Percentiles rank a stretch among this genome's conserved stretches.
Evolutionary conservation across 2,329 filamentous ascomycete genomes (phyloP).

Genomic region (Hypoxylon sp.): DNA sequence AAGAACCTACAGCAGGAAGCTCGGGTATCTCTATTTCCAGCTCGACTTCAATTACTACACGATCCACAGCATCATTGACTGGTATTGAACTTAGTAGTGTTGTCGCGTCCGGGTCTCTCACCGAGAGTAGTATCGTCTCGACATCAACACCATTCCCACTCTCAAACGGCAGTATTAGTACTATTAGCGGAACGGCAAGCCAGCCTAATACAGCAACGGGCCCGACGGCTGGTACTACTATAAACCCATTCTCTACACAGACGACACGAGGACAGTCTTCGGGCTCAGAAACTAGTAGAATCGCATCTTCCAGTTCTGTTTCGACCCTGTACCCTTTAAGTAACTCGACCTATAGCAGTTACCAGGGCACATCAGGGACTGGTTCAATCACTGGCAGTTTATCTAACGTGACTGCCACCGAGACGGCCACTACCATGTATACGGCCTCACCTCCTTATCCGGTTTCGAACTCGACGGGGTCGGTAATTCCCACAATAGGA

Average conservation of each 20-base stretch:
- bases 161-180: slow-evolving; percentile 24
- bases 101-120: slow-evolving; percentile 39
- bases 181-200: neutral
- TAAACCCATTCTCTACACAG: neutral
- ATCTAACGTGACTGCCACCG: slow-evolving; percentile 1
- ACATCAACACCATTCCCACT: slow-evolving; percentile 13
- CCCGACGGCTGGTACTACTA: slow-evolving; percentile 7
- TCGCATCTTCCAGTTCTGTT: neutral
- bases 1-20: slow-evolving; percentile 5
- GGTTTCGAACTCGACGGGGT: slow-evolving; percentile 18
- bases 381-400: neutral
- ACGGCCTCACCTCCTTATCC: slow-evolving; percentile 8
- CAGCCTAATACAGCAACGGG: slow-evolving; percentile 6
- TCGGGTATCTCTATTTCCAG: slow-evolving; percentile 4
- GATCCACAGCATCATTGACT: slow-evolving; percentile 15
- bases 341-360: slow-evolving; percentile 13
- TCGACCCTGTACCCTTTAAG: slow-evolving; percentile 10
- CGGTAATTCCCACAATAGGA: neutral
- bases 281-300: slow-evolving; percentile 3
- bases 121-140: slow-evolving; percentile 11
- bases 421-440: neutral
- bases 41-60: slow-evolving; percentile 8
- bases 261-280: slow-evolving; percentile 12
- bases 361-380: neutral
- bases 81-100: slow-evolving; percentile 36